phyloP scores from a whole-genome alignment of 2,329 filamentous ascomycete species.

The Phialophora expanda region DNA sequence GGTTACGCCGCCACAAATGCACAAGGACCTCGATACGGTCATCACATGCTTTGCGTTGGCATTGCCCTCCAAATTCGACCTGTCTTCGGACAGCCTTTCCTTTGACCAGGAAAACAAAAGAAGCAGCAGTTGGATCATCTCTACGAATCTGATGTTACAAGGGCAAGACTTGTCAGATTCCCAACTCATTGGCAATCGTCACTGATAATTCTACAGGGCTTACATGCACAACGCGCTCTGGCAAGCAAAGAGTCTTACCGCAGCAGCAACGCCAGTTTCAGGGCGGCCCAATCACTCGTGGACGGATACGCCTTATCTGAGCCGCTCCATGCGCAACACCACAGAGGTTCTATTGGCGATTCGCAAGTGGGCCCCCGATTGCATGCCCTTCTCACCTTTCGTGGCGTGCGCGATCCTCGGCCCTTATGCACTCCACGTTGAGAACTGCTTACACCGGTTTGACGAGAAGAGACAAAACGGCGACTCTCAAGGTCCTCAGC shows the following conservation, averaged over 20 bases:
- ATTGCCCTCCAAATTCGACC: neutral
- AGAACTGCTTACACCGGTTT: neutral
- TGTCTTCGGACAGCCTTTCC: neutral
- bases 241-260: too few species aligned
- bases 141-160: neutral
- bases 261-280: too few species aligned
- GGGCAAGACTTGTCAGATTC: neutral
- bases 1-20: neutral
- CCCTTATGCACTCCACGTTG: conserved; percentile 1
- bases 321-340: too few species aligned
- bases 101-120: neutral
- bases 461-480: neutral
- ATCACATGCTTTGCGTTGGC: neutral
- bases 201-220: too few species aligned
- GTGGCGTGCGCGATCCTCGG: neutral
- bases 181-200: too few species aligned
- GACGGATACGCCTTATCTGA: too few species aligned
- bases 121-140: conserved; percentile 1
- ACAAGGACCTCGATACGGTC: neutral
- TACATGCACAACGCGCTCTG: too few species aligned
- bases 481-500: neutral
- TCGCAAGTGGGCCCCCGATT: neutral
- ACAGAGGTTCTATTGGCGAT: too few species aligned
- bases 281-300: too few species aligned
- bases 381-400: too few species aligned